Base-by-base conservation (phyloP, 768 basidiomycete genomes). In the Lentinula aciculospora region DNA sequence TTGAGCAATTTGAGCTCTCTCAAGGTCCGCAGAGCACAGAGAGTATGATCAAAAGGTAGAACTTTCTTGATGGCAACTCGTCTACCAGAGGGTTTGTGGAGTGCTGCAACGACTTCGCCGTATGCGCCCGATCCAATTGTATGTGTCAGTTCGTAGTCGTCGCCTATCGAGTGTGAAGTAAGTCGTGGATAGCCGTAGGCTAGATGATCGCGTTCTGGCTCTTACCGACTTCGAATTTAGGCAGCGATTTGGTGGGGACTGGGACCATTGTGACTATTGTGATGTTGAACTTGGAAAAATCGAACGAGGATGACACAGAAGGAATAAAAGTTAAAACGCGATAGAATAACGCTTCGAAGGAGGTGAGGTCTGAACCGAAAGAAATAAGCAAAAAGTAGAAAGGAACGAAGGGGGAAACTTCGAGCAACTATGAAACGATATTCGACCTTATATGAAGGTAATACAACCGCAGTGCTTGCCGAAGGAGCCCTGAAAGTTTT, bases 61-160 rank as follows among this genome's bases (percentile, higher is more conserved):
- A 97, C 93, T 74, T 92, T 92, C 80, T 97, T 97, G 79, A 97
- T 95, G 54, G 95, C 95, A 59, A 98, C 96, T 71, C 92, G 92
- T 59, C 92, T 86, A 56, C 87, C 85, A 53, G 89, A 90, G 2
- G 92, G 88, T 60, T 84, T 71, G 68, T 98, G 94, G 2, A 94
- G 75, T 4, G 95, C 95, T 23, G 94, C 95, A 71, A 90, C 94
- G 60, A 98, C 95, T 66, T 96, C 90, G 50, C 96, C 96, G 67
- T 96, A 95, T 51, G 94, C 94, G 19, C 94, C 91, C 68, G 92
- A 91, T 50, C 91, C 90, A 57, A 94, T 88, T 66, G 90, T 85
- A 75, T 91, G 88, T 62, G 90, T 81, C 28, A 92, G 87, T 69
- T 91, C 84, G 66, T 92, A 93, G 72, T 89, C 86, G 37, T 84